Conservation (phyloP, 176 grass and related monocot species). For the Neostapfia colusana region DNA sequence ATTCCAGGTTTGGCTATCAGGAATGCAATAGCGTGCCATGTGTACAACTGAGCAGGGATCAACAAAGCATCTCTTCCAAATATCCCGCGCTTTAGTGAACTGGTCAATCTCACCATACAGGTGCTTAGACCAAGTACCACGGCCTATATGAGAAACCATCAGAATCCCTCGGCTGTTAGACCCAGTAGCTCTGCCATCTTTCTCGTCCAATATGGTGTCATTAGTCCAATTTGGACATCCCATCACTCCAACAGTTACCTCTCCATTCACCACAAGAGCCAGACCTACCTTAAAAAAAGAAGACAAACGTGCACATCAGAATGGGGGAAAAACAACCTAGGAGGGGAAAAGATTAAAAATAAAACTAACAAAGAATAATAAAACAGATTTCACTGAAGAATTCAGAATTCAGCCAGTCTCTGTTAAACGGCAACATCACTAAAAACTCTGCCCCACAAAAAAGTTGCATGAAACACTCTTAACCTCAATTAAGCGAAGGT, state of each 20-base stretch:
- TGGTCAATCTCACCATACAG: conserved; percentile 43
- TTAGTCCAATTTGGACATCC: conserved; percentile 87
- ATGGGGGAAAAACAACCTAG: neutral
- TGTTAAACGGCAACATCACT: neutral
- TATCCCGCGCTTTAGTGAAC: conserved; percentile 16
- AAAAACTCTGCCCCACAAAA: neutral
- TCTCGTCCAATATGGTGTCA: conserved; percentile 17
- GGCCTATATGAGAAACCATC: conserved; percentile 80
- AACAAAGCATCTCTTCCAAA: conserved; percentile 86
- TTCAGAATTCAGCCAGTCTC: neutral
- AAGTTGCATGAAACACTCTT: neutral
- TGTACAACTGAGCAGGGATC: conserved; percentile 60
- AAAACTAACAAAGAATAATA: conserved; percentile 6
- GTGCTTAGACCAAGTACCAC: conserved; percentile 75
- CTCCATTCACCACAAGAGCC: conserved; percentile 81
- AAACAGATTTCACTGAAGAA: neutral
- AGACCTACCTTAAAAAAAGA: conserved; percentile 78
- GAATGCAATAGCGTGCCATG: conserved; percentile 76
- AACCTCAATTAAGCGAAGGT: neutral
- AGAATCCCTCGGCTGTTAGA: conserved; percentile 52
- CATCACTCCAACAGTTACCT: conserved; percentile 78
- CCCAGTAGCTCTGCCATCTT: conserved; percentile 30
- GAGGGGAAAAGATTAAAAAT: neutral
- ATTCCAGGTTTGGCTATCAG: conserved; percentile 92
- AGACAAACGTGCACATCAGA: conserved; percentile 32